phyloP scores from a whole-genome alignment of 441 rosid species.

The Populus hybrid region DNA sequence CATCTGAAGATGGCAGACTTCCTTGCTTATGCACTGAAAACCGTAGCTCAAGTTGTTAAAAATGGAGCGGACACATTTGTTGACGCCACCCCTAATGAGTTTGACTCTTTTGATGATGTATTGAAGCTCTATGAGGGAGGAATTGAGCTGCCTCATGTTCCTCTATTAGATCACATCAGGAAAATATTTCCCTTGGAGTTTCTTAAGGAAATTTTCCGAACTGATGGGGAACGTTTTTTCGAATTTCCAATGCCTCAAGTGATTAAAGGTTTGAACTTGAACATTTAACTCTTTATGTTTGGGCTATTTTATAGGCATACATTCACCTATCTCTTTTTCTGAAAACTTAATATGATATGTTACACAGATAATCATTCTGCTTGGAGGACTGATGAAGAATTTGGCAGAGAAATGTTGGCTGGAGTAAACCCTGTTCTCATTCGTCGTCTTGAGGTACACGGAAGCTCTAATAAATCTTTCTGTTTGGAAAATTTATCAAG shows the following conservation, averaged over 20 bases:
- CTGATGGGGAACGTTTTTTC: constrained; percentile 43
- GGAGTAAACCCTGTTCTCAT: constrained; percentile 61
- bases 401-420: constrained; percentile 67
- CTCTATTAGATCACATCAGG: constrained; percentile 32
- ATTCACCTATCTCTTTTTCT: neutral
- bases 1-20: constrained; percentile 69
- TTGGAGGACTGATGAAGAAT: constrained; percentile 77
- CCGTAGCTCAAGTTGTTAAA: constrained; percentile 41
- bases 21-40: constrained; percentile 50
- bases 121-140: constrained; percentile 58
- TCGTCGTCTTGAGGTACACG: constrained; percentile 44
- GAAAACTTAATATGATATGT: neutral
- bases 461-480: neutral
- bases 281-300: neutral
- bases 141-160: constrained; percentile 36
- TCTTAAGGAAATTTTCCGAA: constrained; percentile 45
- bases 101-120: constrained; percentile 52
- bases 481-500: neutral
- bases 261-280: constrained; percentile 43
- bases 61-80: constrained; percentile 42
- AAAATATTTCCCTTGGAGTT: constrained; percentile 54
- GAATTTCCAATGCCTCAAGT: constrained; percentile 60
- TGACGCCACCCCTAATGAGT: constrained; percentile 49
- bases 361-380: constrained; percentile 54
- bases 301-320: neutral